phyloP scores from a whole-genome alignment of 2,329 filamentous ascomycete genomes.

The Colletotrichum camelliae region DNA sequence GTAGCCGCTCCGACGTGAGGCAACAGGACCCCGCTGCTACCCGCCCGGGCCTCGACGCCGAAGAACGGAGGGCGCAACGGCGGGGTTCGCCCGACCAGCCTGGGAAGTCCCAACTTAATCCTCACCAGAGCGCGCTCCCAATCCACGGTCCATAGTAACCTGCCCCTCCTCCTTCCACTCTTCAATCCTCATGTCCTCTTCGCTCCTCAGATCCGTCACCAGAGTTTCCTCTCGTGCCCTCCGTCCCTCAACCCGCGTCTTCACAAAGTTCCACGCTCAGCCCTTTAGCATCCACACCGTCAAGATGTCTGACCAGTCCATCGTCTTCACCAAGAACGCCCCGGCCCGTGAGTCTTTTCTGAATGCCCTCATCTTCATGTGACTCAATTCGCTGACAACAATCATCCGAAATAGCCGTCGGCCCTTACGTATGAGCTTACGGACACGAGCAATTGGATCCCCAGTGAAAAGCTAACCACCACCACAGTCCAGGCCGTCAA shows the following conservation, averaged over 20 bases:
- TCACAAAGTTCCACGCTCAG: neutral
- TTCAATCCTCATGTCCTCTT: constrained; percentile 15
- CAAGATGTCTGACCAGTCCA: constrained; percentile 36
- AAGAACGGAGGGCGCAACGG: constrained; percentile 20
- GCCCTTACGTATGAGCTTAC: constrained; percentile 62
- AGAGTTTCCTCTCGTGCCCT: constrained; percentile 17
- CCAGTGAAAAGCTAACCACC: constrained; percentile 16
- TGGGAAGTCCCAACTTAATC: neutral
- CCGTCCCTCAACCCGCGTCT: neutral
- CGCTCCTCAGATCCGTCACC: constrained; percentile 16
- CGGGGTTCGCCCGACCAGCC: constrained; percentile 4
- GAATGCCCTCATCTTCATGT: neutral
- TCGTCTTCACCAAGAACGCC: constrained; percentile 64
- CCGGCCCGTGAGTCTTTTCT: constrained; percentile 55
- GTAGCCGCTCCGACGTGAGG: neutral
- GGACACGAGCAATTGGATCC: neutral
- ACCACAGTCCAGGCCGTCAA: constrained; percentile 69
- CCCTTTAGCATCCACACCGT: constrained; percentile 6
- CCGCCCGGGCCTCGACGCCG: constrained; percentile 14
- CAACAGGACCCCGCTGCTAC: neutral
- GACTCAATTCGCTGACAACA: neutral
- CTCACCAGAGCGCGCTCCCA: neutral
- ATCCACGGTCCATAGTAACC: neutral
- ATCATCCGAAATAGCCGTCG: constrained; percentile 51
- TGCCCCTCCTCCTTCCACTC: neutral